Percentiles rank a stretch among this genome's conserved stretches.
Evolutionary conservation across 192 early-diverging fungal genomes (phyloP).

Genomic region (Lunasporangiospora selenospora): DNA sequence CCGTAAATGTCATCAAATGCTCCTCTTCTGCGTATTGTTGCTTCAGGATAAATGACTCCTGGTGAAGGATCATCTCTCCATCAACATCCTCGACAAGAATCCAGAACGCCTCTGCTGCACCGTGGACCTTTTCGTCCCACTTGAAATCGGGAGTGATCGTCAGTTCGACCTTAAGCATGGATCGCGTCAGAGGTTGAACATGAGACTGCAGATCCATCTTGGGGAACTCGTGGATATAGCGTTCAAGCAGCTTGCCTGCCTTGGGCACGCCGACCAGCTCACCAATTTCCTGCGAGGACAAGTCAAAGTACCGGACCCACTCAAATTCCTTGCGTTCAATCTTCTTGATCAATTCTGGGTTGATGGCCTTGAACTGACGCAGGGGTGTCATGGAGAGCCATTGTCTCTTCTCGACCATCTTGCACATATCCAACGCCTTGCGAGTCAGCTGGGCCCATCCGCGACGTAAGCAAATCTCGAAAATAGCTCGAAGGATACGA

Average conservation of each 20-base stretch:
- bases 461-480: slow-evolving; percentile 93
- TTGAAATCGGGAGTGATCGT: slow-evolving; percentile 93
- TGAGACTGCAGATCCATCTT: slow-evolving; percentile 87
- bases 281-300: slow-evolving; percentile 91
- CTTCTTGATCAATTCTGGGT: slow-evolving; percentile 81
- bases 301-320: slow-evolving; percentile 95
- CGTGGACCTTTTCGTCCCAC: slow-evolving; percentile 90
- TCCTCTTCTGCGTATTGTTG: slow-evolving; percentile 83
- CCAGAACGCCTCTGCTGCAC: slow-evolving; percentile 91
- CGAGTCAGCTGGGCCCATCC: slow-evolving; percentile 95
- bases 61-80: slow-evolving; percentile 85
- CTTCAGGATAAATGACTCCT: slow-evolving; percentile 93
- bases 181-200: slow-evolving; percentile 94
- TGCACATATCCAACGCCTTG: slow-evolving; percentile 91
- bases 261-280: slow-evolving; percentile 88
- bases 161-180: slow-evolving; percentile 89
- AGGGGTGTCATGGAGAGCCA: slow-evolving; percentile 97
- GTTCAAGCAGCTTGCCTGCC: slow-evolving; percentile 89
- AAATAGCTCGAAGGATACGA: slow-evolving; percentile 94
- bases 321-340: slow-evolving; percentile 94
- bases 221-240: slow-evolving; percentile 93
- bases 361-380: slow-evolving; percentile 86
- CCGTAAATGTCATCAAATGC: slow-evolving; percentile 89
- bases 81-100: slow-evolving; percentile 95
- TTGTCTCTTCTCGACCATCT: slow-evolving; percentile 96